A percentile compares a stretch with the other conserved stretches of the same genome.
phyloP scores from a whole-genome alignment of 257 asterid species.

The Schizonepeta tenuifolia region DNA sequence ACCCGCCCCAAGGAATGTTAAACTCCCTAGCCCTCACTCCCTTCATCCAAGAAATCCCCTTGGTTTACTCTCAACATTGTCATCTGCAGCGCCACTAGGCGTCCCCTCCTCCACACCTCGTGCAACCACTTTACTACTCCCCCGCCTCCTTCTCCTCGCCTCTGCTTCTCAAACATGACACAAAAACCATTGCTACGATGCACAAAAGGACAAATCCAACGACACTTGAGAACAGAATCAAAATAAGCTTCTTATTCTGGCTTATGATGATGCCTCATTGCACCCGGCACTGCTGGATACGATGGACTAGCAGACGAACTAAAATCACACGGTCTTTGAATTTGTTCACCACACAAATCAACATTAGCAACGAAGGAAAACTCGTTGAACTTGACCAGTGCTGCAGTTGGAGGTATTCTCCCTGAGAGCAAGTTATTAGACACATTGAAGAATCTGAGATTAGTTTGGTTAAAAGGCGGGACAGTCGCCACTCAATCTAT shows the following conservation, averaged over 20 bases:
- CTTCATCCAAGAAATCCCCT: constrained; percentile 79
- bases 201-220: constrained; percentile 52
- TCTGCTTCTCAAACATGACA: constrained; percentile 41
- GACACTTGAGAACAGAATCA: constrained; percentile 48
- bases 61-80: constrained; percentile 47
- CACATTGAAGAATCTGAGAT: constrained; percentile 77
- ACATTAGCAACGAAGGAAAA: constrained; percentile 62
- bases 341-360: constrained; percentile 60
- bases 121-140: constrained; percentile 42
- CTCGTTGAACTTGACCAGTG: constrained; percentile 54
- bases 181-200: constrained; percentile 20
- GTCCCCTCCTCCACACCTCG: constrained; percentile 44
- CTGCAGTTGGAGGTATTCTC: constrained; percentile 54
- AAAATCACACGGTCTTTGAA: constrained; percentile 42
- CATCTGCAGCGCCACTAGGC: constrained; percentile 45
- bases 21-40: constrained; percentile 74
- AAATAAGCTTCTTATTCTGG: constrained; percentile 45
- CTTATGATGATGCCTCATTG: constrained; percentile 17
- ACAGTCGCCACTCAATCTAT: constrained; percentile 63
- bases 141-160: constrained; percentile 34
- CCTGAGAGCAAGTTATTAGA: constrained; percentile 75
- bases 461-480: constrained; percentile 67
- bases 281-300: constrained; percentile 38
- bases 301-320: constrained; percentile 63
- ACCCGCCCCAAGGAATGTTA: constrained; percentile 88